Evolutionary conservation across 805 yeast genomes (phyloP).

Genomic region (Metschnikowia shivogae): DNA sequence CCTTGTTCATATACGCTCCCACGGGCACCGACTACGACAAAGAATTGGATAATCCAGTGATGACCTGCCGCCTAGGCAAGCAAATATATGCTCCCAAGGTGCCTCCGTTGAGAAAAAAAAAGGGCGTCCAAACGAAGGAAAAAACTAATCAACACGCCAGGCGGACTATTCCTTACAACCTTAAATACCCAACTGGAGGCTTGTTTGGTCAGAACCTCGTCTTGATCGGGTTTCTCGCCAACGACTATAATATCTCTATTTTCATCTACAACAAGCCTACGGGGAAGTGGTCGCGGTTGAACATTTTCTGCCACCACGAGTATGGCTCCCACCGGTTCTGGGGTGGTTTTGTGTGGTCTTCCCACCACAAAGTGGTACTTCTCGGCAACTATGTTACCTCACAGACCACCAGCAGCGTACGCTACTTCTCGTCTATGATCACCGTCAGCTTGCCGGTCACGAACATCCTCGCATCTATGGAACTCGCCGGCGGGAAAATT

Average conservation of each 20-base stretch:
- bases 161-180: constrained; percentile 41
- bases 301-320: constrained; percentile 48
- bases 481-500: constrained; percentile 26
- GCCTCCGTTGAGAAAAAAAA: constrained; percentile 29
- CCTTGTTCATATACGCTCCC: constrained; percentile 35
- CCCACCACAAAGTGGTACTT: constrained; percentile 67
- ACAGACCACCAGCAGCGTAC: constrained; percentile 42
- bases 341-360: constrained; percentile 70
- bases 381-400: constrained; percentile 52
- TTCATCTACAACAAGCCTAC: constrained; percentile 51
- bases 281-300: constrained; percentile 61
- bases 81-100: constrained; percentile 28
- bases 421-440: constrained; percentile 46
- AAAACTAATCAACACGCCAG: constrained; percentile 5
- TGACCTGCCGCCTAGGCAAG: constrained; percentile 34
- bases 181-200: constrained; percentile 57
- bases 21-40: constrained; percentile 14
- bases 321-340: constrained; percentile 56
- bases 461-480: constrained; percentile 44
- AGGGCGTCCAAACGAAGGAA: constrained; percentile 1
- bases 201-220: constrained; percentile 64
- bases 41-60: constrained; percentile 26
- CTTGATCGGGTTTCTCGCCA: constrained; percentile 54
- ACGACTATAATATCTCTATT: constrained; percentile 44
- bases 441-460: constrained; percentile 54